Conservation (phyloP, 495 filamentous ascomycete species). For the Aspergillus conjunctus region DNA sequence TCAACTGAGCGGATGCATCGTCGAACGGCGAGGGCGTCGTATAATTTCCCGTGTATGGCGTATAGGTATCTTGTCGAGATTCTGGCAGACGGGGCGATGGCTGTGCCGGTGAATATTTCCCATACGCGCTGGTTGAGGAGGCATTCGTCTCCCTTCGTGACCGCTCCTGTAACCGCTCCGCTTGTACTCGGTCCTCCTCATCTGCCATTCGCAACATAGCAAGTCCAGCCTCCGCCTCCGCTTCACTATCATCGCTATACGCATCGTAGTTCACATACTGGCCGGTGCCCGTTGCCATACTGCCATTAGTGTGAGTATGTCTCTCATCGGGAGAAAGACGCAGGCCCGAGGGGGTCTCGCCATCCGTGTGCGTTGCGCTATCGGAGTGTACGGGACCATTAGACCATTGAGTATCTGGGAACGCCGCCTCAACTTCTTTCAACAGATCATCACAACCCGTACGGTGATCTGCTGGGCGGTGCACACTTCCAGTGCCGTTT, state of each 20-base stretch:
- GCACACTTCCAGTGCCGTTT: constrained; percentile 24
- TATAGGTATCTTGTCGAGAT: constrained; percentile 71
- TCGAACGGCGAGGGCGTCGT: constrained; percentile 73
- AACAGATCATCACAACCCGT: constrained; percentile 48
- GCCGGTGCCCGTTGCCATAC: constrained; percentile 46
- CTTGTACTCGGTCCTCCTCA: constrained; percentile 67
- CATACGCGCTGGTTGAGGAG: constrained; percentile 40
- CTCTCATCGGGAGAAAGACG: constrained; percentile 43
- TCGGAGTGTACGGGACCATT: constrained; percentile 20
- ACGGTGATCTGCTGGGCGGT: constrained; percentile 19
- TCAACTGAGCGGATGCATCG: constrained; percentile 42
- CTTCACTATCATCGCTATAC: constrained; percentile 78
- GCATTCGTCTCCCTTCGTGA: constrained; percentile 55
- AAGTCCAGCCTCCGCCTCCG: constrained; percentile 84
- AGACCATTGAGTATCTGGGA: constrained; percentile 37
- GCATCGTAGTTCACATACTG: constrained; percentile 54
- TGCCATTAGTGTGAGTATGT: constrained; percentile 55
- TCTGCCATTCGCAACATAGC: constrained; percentile 84
- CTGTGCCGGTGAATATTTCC: constrained; percentile 27
- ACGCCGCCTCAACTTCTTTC: constrained; percentile 51
- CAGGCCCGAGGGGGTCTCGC: not conserved
- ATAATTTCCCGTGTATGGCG: constrained; percentile 69
- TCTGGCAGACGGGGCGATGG: constrained; percentile 50
- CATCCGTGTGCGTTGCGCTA: constrained; percentile 21
- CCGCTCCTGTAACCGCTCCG: constrained; percentile 48